Evolutionary conservation across 2,329 filamentous ascomycete species (phyloP).

Genomic region (Leptographium radiaticola): DNA sequence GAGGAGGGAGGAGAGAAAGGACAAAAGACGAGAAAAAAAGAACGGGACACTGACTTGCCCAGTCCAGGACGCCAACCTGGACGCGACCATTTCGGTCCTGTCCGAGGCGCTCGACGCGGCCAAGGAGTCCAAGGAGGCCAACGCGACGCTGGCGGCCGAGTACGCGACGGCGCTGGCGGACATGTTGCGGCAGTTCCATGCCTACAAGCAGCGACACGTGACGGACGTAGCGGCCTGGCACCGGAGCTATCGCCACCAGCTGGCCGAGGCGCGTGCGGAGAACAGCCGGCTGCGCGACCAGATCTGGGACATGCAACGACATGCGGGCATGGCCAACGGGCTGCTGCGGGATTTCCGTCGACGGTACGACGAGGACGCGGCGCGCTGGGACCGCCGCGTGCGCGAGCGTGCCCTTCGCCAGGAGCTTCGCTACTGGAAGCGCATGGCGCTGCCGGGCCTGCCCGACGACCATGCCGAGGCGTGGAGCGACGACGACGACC

Average conservation of each 20-base stretch:
- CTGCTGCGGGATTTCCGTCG: slow-evolving; percentile 42
- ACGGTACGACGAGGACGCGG: slow-evolving; percentile 41
- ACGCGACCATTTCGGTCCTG: slow-evolving; percentile 46
- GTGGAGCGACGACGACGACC: slow-evolving; percentile 53
- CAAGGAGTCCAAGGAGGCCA: slow-evolving; percentile 46
- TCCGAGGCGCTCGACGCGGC: slow-evolving; percentile 50
- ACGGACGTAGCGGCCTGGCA: slow-evolving; percentile 51
- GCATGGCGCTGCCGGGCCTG: slow-evolving; percentile 44
- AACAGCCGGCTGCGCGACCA: slow-evolving; percentile 50
- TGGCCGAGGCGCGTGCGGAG: slow-evolving; percentile 51
- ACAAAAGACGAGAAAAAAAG: neutral
- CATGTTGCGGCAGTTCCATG: slow-evolving; percentile 51
- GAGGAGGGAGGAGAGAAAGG: too few relatives aligned
- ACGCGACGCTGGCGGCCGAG: slow-evolving; percentile 42
- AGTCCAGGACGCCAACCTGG: slow-evolving; percentile 39
- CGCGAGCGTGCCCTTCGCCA: slow-evolving; percentile 39
- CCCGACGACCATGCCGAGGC: slow-evolving; percentile 46
- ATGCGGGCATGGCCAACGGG: slow-evolving; percentile 45
- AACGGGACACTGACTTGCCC: slow-evolving; percentile 1
- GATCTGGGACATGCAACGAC: slow-evolving; percentile 53
- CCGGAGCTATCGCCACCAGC: slow-evolving; percentile 50
- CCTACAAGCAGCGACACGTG: slow-evolving; percentile 51
- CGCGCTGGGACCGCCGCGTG: slow-evolving; percentile 38
- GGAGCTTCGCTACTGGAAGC: slow-evolving; percentile 53
- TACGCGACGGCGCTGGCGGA: slow-evolving; percentile 43